Base-by-base conservation (phyloP, 495 filamentous ascomycete species). In the Xylaria flabelliformis region DNA sequence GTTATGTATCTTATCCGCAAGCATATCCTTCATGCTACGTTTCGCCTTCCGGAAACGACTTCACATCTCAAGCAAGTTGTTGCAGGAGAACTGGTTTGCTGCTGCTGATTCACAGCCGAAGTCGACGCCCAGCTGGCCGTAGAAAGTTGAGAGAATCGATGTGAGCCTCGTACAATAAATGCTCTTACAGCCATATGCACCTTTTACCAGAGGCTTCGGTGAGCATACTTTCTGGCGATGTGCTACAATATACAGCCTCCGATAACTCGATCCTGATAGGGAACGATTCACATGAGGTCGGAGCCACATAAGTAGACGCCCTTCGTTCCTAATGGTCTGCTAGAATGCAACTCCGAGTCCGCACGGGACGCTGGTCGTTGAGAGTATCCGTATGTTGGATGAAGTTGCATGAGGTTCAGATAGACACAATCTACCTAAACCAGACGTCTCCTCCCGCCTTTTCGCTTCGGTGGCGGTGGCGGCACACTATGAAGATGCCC, bases 401-500 rank as follows among this genome's bases (percentile, higher is more conserved):
- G 4, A 2, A 26, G 32, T 39, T n/a, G 56, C 10, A 10, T 21
- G 56, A n/a, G 19, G 32, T 42, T 42, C 4, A 42, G 59, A 42
- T 29, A 29, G 36, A 64, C 15, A 64, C 10, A 21, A 17, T 42
- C 61, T 64, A 17, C 1, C 63, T 61, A 72, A 12, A 51, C 70
- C 4, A 63, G 70, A 59, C 67, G 64, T 51, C 75, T 79, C 41
- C 67, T 73, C 19, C 56, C 69, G 0, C 68, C 72, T 29, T 79
- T 79, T 55, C 77, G 75, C 42, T 79, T 79, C 55, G 87, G 83
- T 24, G 91, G 89, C 29, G 91, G 87, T 51, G 91, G 91, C 64
- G 91, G 88, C 71, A 95, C 89, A 53, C 91, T 91, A 77, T 99
- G 96, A 29, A 93, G 85, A 78, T 97, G 93, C 2, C 94, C 94